phyloP scores from a whole-genome alignment of 176 grass and related monocot genomes.

The Oryza glaberrima region DNA sequence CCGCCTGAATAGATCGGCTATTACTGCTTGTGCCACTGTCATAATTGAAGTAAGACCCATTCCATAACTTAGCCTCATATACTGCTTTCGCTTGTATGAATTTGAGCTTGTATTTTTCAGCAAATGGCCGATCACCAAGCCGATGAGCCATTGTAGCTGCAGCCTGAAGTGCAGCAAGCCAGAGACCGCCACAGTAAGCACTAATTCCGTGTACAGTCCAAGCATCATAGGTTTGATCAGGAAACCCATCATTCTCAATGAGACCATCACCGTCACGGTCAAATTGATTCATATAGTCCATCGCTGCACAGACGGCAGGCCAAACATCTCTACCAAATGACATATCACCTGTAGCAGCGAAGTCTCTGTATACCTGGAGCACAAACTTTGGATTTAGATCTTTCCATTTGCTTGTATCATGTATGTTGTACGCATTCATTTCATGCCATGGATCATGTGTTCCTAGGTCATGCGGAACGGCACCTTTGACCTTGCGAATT shows the following conservation, averaged over 20 bases:
- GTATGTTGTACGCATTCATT: slow-evolving; percentile 99
- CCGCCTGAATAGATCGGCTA: slow-evolving; percentile 90
- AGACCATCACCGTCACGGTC: slow-evolving; percentile 86
- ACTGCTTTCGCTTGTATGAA: slow-evolving; percentile 86
- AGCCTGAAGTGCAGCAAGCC: slow-evolving; percentile 96
- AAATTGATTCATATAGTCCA: slow-evolving; percentile 94
- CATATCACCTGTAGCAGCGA: slow-evolving; percentile 87
- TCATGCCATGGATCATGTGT: slow-evolving; percentile 96
- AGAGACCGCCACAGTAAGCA: slow-evolving; percentile 88
- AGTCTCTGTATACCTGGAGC: slow-evolving; percentile 94
- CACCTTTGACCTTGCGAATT: slow-evolving; percentile 87
- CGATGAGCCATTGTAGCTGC: slow-evolving; percentile 89
- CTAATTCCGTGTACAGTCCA: slow-evolving; percentile 97
- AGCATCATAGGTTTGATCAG: slow-evolving; percentile 98
- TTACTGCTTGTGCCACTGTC: slow-evolving; percentile 84
- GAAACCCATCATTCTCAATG: slow-evolving; percentile 97
- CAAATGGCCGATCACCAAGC: slow-evolving; percentile 69
- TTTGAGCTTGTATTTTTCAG: slow-evolving; percentile 89
- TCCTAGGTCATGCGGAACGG: slow-evolving; percentile 97
- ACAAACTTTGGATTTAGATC: slow-evolving; percentile 99
- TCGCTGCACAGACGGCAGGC: slow-evolving; percentile 82
- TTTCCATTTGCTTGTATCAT: slow-evolving; percentile 98
- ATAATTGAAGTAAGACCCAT: slow-evolving; percentile 96
- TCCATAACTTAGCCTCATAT: slow-evolving; percentile 90
- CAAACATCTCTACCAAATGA: slow-evolving; percentile 85